Evolutionary conservation across 2,329 filamentous ascomycete genomes (phyloP).

Genomic region (Volutella citrinella): DNA sequence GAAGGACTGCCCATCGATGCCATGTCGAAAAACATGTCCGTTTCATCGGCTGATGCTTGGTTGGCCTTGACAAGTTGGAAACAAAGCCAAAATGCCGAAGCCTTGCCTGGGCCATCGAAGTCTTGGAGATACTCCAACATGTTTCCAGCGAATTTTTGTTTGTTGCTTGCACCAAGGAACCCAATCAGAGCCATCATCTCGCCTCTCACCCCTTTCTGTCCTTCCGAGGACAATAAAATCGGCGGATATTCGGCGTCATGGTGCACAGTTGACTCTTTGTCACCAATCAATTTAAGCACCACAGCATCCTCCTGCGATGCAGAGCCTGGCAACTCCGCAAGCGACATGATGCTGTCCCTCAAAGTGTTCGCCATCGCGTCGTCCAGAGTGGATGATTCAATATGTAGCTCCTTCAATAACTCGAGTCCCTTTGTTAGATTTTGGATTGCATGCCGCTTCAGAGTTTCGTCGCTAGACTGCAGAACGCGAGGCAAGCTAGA

Average conservation of each 20-base stretch:
- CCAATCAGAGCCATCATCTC: slow-evolving; percentile 58
- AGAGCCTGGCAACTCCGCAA: slow-evolving; percentile 26
- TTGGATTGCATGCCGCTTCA: slow-evolving; percentile 68
- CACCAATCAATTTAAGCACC: slow-evolving; percentile 27
- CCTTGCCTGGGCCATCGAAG: slow-evolving; percentile 53
- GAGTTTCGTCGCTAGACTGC: slow-evolving; percentile 77
- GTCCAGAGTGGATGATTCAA: slow-evolving; percentile 65
- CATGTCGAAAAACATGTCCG: slow-evolving; percentile 65
- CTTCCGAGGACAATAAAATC: slow-evolving; percentile 61
- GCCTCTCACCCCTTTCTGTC: slow-evolving; percentile 59
- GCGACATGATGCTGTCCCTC: slow-evolving; percentile 66
- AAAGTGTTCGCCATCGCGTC: slow-evolving; percentile 66
- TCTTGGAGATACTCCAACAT: slow-evolving; percentile 63
- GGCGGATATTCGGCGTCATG: slow-evolving; percentile 48
- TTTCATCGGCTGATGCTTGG: slow-evolving; percentile 46
- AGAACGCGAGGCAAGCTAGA: slow-evolving; percentile 76
- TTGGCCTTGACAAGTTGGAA: slow-evolving; percentile 66
- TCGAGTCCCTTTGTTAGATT: slow-evolving; percentile 74
- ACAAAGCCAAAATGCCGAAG: slow-evolving; percentile 78
- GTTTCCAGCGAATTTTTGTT: slow-evolving; percentile 59
- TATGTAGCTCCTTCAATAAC: slow-evolving; percentile 60
- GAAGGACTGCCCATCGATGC: slow-evolving; percentile 35
- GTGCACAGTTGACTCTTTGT: slow-evolving; percentile 9
- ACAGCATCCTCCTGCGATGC: slow-evolving; percentile 10
- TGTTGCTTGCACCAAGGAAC: slow-evolving; percentile 54